Conservation (phyloP, 2,329 filamentous ascomycete genomes). For the Hymenoscyphus occultus region DNA sequence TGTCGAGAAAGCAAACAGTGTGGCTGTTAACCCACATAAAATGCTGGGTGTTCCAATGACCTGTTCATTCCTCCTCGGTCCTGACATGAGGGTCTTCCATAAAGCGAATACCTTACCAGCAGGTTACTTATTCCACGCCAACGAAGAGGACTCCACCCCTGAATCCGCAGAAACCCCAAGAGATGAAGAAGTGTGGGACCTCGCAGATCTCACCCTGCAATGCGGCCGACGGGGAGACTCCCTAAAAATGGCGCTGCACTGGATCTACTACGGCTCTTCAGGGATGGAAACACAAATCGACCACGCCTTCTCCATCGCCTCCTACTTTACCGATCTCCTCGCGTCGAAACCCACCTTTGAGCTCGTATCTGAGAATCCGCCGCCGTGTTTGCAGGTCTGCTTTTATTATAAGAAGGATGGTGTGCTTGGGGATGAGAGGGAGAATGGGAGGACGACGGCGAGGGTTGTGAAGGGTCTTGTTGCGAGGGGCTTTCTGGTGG, state of each 20-base stretch:
- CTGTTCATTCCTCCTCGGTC: slow-evolving; percentile 81
- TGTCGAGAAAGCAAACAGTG: slow-evolving; percentile 69
- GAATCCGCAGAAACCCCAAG: slow-evolving; percentile 39
- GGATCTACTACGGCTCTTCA: slow-evolving; percentile 80
- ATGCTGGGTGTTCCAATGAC: slow-evolving; percentile 92
- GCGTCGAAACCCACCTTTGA: slow-evolving; percentile 57
- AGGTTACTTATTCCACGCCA: slow-evolving; percentile 76
- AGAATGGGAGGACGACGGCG: slow-evolving; percentile 55
- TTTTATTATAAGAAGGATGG: slow-evolving; percentile 77
- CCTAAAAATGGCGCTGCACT: slow-evolving; percentile 82
- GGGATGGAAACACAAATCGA: slow-evolving; percentile 73
- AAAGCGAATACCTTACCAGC: slow-evolving; percentile 81
- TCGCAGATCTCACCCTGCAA: slow-evolving; percentile 90
- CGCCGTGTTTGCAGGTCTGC: slow-evolving; percentile 90
- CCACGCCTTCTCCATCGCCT: slow-evolving; percentile 68
- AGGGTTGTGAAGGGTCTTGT: slow-evolving; percentile 54
- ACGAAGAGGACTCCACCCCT: slow-evolving; percentile 36
- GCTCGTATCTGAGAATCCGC: slow-evolving; percentile 71
- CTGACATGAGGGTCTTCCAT: slow-evolving; percentile 75
- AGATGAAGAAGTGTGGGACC: slow-evolving; percentile 68
- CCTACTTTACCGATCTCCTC: slow-evolving; percentile 60
- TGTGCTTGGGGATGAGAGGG: slow-evolving; percentile 40
- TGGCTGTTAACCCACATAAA: slow-evolving; percentile 94
- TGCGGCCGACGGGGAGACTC: slow-evolving; percentile 84
- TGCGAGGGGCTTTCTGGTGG: slow-evolving; percentile 64